These are phyloP conservation scores for Bipolaris bicolor DNA, from an alignment of 2,329 filamentous ascomycete species.

Conservation along the genomic window DNA sequence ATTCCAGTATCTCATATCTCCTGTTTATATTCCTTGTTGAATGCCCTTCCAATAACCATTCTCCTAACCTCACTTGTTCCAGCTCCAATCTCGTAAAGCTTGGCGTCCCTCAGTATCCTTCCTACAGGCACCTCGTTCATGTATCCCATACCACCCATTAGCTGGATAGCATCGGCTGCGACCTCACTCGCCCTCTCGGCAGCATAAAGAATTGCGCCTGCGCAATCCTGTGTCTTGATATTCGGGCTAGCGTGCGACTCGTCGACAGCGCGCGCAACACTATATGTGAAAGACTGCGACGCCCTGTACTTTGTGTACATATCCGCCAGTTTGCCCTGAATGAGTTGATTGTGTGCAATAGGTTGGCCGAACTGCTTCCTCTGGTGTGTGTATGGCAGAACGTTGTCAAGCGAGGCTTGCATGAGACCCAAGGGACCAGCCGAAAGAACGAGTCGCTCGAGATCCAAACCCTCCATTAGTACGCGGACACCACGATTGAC, in stretches of 20 bases:
- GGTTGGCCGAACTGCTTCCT: constrained; percentile 87
- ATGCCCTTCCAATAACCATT: constrained; percentile 92
- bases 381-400: constrained; percentile 86
- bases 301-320: constrained; percentile 96
- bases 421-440: constrained; percentile 92
- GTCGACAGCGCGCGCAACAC: constrained; percentile 79
- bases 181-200: constrained; percentile 89
- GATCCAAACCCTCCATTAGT: constrained; percentile 93
- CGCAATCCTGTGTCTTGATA: constrained; percentile 89
- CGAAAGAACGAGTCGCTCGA: constrained; percentile 89
- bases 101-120: constrained; percentile 76
- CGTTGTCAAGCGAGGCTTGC: constrained; percentile 86
- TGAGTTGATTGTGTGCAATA: constrained; percentile 88
- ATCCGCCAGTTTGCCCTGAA: constrained; percentile 91
- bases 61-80: constrained; percentile 92
- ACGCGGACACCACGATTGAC: constrained; percentile 85
- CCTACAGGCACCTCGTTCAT: constrained; percentile 94
- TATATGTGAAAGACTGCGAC: constrained; percentile 84
- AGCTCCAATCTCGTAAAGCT: constrained; percentile 94
- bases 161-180: constrained; percentile 85
- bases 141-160: constrained; percentile 94
- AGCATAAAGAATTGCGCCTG: constrained; percentile 90
- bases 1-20: constrained; percentile 15
- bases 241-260: constrained; percentile 53
- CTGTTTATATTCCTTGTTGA: constrained; percentile 78